These are phyloP conservation scores for Hymenoscyphus salicellus DNA, from an alignment of 2,329 filamentous ascomycete genomes.

Conservation along the genomic window DNA sequence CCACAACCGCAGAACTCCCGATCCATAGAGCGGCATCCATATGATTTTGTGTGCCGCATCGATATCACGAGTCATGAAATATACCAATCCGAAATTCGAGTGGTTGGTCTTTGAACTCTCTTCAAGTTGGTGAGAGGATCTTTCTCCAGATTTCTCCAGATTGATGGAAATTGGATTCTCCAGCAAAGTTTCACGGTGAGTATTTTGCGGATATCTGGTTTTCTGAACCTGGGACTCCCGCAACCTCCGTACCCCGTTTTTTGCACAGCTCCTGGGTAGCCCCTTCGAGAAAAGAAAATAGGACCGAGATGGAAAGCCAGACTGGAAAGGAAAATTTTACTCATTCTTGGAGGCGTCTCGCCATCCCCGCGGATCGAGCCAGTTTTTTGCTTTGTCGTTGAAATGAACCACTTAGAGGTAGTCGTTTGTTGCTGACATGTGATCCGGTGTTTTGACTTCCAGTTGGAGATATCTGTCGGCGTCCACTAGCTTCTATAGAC, in stretches of 20 bases:
- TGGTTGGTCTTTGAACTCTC: not conserved
- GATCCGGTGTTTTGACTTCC: not conserved
- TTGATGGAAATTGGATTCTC: not conserved
- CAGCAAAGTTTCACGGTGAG: not conserved
- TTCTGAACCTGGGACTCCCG: not conserved
- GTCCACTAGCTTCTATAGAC: not conserved
- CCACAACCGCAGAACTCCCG: not conserved
- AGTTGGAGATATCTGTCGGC: not conserved
- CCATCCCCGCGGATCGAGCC: not conserved
- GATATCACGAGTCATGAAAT: not conserved
- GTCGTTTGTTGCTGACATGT: not conserved
- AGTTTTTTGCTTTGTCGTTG: conserved; percentile 1
- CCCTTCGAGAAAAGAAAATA: not conserved
- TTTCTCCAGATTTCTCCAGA: not conserved
- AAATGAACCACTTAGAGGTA: not conserved
- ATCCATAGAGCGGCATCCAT: not conserved
- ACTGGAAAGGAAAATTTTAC: not conserved
- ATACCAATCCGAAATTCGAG: not conserved
- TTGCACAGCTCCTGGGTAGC: not conserved
- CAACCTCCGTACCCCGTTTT: not conserved
- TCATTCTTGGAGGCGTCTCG: not conserved
- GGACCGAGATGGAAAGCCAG: conserved; percentile 1
- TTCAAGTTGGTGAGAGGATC: not conserved
- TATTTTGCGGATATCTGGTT: not conserved
- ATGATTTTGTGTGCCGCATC: not conserved